Percentiles rank a stretch among this genome's conserved stretches.
phyloP scores from a whole-genome alignment of 164 flowering plant genomes.

The Tetrastigma voinierianum region DNA sequence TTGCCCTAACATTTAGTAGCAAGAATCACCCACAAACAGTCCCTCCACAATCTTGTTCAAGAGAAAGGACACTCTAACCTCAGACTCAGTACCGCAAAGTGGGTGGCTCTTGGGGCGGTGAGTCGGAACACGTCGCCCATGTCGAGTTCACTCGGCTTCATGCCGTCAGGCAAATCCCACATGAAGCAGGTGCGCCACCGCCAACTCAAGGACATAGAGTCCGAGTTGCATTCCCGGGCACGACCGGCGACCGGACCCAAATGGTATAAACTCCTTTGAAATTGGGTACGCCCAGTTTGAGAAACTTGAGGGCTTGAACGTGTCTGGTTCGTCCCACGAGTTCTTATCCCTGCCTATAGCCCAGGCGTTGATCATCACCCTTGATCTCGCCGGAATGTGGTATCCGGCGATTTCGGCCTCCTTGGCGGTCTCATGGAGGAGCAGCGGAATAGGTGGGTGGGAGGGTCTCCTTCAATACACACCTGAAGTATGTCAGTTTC shows the following conservation, averaged over 20 bases:
- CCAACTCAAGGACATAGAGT: slow-evolving; percentile 55
- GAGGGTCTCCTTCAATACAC: slow-evolving; percentile 58
- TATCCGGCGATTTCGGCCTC: slow-evolving; percentile 65
- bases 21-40: background rate
- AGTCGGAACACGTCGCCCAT: slow-evolving; percentile 80
- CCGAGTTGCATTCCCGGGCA: slow-evolving; percentile 93
- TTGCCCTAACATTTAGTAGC: background rate
- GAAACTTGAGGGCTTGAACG: slow-evolving; percentile 52
- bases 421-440: slow-evolving; percentile 76
- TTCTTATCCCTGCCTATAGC: slow-evolving; percentile 63
- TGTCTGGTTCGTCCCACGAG: slow-evolving; percentile 66
- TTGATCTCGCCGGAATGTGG: slow-evolving; percentile 52
- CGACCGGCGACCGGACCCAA: slow-evolving; percentile 86
- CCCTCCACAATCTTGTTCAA: slow-evolving; percentile 1
- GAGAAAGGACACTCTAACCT: slow-evolving; percentile 40
- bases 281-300: slow-evolving; percentile 45
- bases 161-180: slow-evolving; percentile 82
- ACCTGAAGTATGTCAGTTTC: slow-evolving; percentile 55
- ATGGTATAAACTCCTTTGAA: slow-evolving; percentile 85
- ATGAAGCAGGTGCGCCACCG: slow-evolving; percentile 67
- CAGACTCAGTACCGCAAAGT: slow-evolving; percentile 56
- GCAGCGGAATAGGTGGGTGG: slow-evolving; percentile 88
- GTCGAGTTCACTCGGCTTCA: slow-evolving; percentile 74
- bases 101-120: slow-evolving; percentile 64
- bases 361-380: slow-evolving; percentile 69